These are phyloP conservation scores for Metschnikowia amazonensis DNA, from an alignment of 805 yeast species.

Conservation along the genomic window DNA sequence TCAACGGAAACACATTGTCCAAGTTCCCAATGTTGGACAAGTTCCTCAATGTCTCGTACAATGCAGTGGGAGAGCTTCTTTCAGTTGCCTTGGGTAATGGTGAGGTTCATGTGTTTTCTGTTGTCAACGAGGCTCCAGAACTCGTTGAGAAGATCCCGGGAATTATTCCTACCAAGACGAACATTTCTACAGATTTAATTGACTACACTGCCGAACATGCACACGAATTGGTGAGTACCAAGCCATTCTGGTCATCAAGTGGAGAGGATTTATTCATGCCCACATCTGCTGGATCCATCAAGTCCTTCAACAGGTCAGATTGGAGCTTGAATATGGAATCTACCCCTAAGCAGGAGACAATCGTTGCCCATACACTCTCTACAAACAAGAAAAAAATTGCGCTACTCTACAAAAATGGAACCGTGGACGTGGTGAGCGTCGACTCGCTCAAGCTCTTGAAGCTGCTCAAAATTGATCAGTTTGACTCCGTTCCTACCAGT, in stretches of 20 bases:
- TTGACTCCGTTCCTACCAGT: slow-evolving; percentile 23
- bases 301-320: slow-evolving; percentile 40
- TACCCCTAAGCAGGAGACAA: not conserved
- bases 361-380: slow-evolving; percentile 54
- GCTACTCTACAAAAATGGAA: slow-evolving; percentile 49
- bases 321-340: slow-evolving; percentile 23
- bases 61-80: slow-evolving; percentile 51
- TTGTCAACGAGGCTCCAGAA: slow-evolving; percentile 53
- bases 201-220: slow-evolving; percentile 41
- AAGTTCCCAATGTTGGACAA: slow-evolving; percentile 49
- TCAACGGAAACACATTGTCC: slow-evolving; percentile 28
- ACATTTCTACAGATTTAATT: slow-evolving; percentile 30
- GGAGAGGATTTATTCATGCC: slow-evolving; percentile 73
- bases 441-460: slow-evolving; percentile 26
- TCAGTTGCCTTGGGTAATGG: slow-evolving; percentile 62
- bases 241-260: slow-evolving; percentile 64
- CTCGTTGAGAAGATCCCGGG: slow-evolving; percentile 43
- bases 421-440: slow-evolving; percentile 55
- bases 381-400: slow-evolving; percentile 62
- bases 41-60: slow-evolving; percentile 52
- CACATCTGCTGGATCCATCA: slow-evolving; percentile 44
- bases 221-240: slow-evolving; percentile 47
- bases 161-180: slow-evolving; percentile 37
- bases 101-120: slow-evolving; percentile 50
- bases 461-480: slow-evolving; percentile 25